These are phyloP conservation scores for Grosmannia serpens DNA, from an alignment of 2,329 filamentous ascomycete species.

Conservation along the genomic window DNA sequence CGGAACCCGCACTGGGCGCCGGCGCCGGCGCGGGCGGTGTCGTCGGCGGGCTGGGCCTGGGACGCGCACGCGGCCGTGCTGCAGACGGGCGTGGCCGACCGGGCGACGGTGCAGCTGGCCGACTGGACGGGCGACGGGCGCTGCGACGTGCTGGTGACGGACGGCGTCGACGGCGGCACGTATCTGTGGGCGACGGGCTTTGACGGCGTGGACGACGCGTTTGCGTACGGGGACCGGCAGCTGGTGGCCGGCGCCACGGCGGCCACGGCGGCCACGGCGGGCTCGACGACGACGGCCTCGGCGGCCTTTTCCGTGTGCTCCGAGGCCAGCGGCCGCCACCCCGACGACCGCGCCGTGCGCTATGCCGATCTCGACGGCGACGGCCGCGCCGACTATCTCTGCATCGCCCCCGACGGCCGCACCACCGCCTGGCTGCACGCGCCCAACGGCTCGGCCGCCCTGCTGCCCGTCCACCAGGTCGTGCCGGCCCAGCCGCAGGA, in stretches of 20 bases:
- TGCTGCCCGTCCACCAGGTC: slow-evolving; percentile 16
- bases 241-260: background rate
- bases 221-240: background rate
- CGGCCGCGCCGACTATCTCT: slow-evolving; percentile 21
- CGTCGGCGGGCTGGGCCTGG: background rate
- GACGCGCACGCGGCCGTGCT: background rate
- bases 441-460: background rate
- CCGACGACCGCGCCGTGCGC: slow-evolving; percentile 17
- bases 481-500: slow-evolving; percentile 11
- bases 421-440: slow-evolving; percentile 12
- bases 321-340: slow-evolving; percentile 15
- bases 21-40: background rate
- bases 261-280: no score
- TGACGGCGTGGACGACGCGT: background rate
- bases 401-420: slow-evolving; percentile 18
- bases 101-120: slow-evolving; percentile 16
- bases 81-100: slow-evolving; percentile 10
- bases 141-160: slow-evolving; percentile 20
- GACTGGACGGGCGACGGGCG: slow-evolving; percentile 26
- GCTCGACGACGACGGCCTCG: no score
- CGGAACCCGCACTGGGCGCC: slow-evolving; percentile 2
- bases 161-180: background rate
- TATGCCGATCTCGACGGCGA: slow-evolving; percentile 22
- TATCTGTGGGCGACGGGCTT: background rate
- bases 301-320: slow-evolving; percentile 1